phyloP scores from a whole-genome alignment of 495 filamentous ascomycete genomes.

The Tuber borchii region DNA sequence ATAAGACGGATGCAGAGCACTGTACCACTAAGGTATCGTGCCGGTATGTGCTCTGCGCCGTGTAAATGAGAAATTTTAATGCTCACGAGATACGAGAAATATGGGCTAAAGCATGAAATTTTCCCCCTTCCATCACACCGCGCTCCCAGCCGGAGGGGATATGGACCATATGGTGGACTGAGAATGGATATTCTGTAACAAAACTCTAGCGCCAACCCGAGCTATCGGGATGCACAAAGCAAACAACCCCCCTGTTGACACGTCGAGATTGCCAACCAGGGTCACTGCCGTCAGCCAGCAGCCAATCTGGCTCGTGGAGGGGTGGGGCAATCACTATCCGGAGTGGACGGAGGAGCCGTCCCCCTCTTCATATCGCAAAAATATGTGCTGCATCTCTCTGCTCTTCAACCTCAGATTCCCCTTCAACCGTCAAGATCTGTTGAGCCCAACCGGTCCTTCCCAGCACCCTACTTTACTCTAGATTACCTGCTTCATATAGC shows the following conservation, averaged over 20 bases:
- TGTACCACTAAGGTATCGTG: neutral
- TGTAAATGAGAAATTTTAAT: neutral
- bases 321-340: neutral
- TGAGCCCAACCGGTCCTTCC: neutral
- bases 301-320: neutral
- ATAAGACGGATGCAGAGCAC: no score
- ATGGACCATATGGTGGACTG: neutral
- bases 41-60: neutral
- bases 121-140: neutral
- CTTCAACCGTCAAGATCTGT: neutral
- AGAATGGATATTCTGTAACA: neutral
- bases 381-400: neutral
- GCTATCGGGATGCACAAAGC: conserved; percentile 21
- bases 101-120: neutral
- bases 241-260: conserved; percentile 27
- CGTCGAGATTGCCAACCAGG: conserved; percentile 30
- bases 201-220: conserved; percentile 19
- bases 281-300: conserved; percentile 9
- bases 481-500: neutral
- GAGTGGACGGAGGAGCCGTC: neutral
- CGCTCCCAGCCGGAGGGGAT: neutral
- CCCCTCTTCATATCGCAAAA: neutral
- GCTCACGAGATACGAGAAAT: neutral
- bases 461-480: neutral
- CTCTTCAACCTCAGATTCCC: no score